Evolutionary conservation across 345 rosid species (phyloP), one percentile per base, ranked within the genome.

Genomic region (Eutrema japonicum): DNA sequence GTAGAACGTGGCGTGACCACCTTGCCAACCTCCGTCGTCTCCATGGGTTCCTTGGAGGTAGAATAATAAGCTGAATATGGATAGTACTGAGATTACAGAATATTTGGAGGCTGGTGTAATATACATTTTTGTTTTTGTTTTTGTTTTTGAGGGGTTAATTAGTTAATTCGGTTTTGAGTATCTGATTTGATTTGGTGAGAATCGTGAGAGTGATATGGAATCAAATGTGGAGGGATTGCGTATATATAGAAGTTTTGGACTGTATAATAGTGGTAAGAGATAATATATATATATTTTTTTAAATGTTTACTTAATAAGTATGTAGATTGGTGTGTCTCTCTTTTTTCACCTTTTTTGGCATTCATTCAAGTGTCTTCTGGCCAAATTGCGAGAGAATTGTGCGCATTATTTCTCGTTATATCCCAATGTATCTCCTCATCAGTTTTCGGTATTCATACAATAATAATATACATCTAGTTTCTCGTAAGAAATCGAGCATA

Each of bases 1-100:
- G 64, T 89, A 89, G 74, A 89, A 89, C 10, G 96, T 89, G 49
- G 93, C 96, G 54, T 88, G 93, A 3, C 83, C 91, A 16, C 85
- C 26, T 70, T 84, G 66, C 96, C 98, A 90, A 3, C 91, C 95
- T 3, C 91, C 93, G 48, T 67, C 40, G 78, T 88, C 90, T 6
- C 80, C 95, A 49, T 14, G 77, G 74, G 80, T 40, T n/a, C 60
- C 81, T 10, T 37, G 71, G 35, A 88, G 47, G 77, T 60, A 36
- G 52, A 58, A 33, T 70, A 57, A 3, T 53, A 68, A 35, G 49
- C 33, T 60, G 36, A 69, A 32, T 38, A 38, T 12, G 13, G 61
- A 70, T 55, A 76, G 2, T 12, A 41, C 40, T 64, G 66, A 41
- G 49, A 71, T 16, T 8, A 65, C 26, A 7, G 68, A 65, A 12